Base-by-base conservation (phyloP, 2,329 filamentous ascomycete genomes). In the Aspergillus melleus region DNA sequence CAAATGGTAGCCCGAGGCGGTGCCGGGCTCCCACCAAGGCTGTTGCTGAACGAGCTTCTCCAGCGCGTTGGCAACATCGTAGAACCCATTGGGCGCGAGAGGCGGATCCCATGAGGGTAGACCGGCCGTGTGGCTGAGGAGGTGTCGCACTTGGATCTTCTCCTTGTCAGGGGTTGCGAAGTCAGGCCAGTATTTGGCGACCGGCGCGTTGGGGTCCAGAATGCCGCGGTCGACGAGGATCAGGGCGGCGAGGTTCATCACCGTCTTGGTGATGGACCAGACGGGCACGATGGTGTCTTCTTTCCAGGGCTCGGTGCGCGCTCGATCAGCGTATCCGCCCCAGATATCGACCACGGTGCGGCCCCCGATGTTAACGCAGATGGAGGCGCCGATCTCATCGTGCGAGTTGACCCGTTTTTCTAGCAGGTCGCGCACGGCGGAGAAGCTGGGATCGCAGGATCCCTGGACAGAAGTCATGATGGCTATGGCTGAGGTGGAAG, bases 111-210 rank as follows among this genome's bases (percentile, higher is more conserved):
- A 78, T 2, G 69, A 68, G 0, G 74, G 70, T 3, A 74, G 57
- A 2, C 71, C 74, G 0, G 79, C 71, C 0, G 71, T 77, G 63
- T 82, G 80, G 1, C 72, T 73, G 12, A 81, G 67, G 2, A 80
- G 14, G 59, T 81, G 79, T 1, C 72, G 70, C 6, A 81, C 74
- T 11, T 73, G 61, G 49, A 81, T 65, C 14, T 74, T 63, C 44
- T 77, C 67, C 52, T 81, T 80, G 42, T 77, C 79, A 20, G 78
- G 76, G 12, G 62, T 70, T 0, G 68, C 77, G 57, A 81, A 81
- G 49, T 81, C 80, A 1, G 80, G 80, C 80, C 80, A 82, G 68
- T 81, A 77, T 44, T 73, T 69, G 1, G 74, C 62, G 1, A 82
- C 76, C 2, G 73, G 73, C 12, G 72, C 77, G 49, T 76, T 61